Evolutionary conservation across 805 yeast genomes (phyloP).

Genomic region (Candida ipomoeae): DNA sequence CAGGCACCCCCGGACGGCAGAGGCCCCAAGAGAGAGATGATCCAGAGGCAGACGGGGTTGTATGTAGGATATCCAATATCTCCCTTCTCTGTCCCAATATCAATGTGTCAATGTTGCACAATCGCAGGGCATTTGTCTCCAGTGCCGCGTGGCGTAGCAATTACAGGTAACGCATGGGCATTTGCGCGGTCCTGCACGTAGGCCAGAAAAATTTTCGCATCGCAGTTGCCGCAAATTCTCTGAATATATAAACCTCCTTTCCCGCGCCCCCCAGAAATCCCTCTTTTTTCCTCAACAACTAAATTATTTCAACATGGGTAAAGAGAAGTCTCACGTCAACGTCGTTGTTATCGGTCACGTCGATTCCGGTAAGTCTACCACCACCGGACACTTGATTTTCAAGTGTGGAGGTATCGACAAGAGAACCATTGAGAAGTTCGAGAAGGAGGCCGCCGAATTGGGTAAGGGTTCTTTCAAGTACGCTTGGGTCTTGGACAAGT

Average conservation of each 20-base stretch:
- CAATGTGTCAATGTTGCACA: neutral
- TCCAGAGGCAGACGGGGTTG: neutral
- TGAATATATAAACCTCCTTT: constrained; percentile 9
- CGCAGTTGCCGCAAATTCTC: constrained; percentile 6
- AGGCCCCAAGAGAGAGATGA: neutral
- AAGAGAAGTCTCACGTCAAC: constrained; percentile 51
- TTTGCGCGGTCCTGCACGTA: constrained; percentile 1
- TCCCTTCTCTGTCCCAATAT: too few species aligned
- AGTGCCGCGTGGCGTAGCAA: neutral
- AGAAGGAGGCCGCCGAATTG: constrained; percentile 95
- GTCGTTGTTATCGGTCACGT: constrained; percentile 99
- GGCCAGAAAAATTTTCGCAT: constrained; percentile 3
- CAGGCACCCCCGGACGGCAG: neutral
- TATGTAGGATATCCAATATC: too few species aligned
- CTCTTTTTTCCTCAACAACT: constrained; percentile 4
- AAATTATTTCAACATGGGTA: constrained; percentile 6
- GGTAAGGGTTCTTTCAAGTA: constrained; percentile 97
- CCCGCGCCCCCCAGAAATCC: constrained; percentile 4
- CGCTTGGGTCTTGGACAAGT: constrained; percentile 96
- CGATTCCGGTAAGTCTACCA: constrained; percentile 96
- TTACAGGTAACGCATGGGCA: neutral
- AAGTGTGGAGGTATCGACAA: constrained; percentile 99
- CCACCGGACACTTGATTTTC: constrained; percentile 98
- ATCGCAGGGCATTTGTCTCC: neutral
- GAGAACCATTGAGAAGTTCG: constrained; percentile 98